Evolutionary conservation across 345 rosid genomes (phyloP).

Genomic region (Euphorbia pulcherrima): DNA sequence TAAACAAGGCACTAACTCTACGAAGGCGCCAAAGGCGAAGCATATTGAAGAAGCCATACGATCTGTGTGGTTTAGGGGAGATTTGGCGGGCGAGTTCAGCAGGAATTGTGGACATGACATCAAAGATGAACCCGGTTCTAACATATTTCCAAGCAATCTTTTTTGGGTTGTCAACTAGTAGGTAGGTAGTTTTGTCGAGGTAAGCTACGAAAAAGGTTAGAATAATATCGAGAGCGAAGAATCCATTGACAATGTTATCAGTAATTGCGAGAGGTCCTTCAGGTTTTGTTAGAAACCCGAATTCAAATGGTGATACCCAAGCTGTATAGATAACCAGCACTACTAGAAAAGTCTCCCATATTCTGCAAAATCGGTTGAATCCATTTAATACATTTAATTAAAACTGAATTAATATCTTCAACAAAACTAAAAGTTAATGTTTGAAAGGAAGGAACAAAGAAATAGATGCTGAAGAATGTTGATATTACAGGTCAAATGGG

Average conservation of each 20-base stretch:
- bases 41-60: conserved; percentile 80
- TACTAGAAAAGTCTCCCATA: conserved; percentile 73
- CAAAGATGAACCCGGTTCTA: conserved; percentile 80
- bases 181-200: conserved; percentile 62
- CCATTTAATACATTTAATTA: conserved; percentile 3
- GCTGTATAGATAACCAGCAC: conserved; percentile 76
- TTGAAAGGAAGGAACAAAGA: not conserved
- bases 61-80: conserved; percentile 40
- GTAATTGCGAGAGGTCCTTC: conserved; percentile 48
- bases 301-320: conserved; percentile 94
- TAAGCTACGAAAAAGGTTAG: conserved; percentile 85
- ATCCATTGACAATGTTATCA: conserved; percentile 79
- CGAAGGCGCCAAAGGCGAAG: conserved; percentile 98
- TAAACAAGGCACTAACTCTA: conserved; percentile 84
- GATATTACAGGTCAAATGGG: conserved; percentile 17
- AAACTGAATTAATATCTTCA: not conserved
- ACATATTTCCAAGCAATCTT: conserved; percentile 72
- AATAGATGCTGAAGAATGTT: conserved; percentile 7
- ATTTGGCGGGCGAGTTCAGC: conserved; percentile 62
- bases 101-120: conserved; percentile 71
- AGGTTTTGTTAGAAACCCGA: conserved; percentile 67
- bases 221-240: conserved; percentile 77
- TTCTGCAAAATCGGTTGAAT: conserved; percentile 41
- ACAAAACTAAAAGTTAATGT: too few relatives aligned
- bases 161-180: conserved; percentile 66